phyloP scores from a whole-genome alignment of 768 basidiomycete genomes.

The Suillus americanus region DNA sequence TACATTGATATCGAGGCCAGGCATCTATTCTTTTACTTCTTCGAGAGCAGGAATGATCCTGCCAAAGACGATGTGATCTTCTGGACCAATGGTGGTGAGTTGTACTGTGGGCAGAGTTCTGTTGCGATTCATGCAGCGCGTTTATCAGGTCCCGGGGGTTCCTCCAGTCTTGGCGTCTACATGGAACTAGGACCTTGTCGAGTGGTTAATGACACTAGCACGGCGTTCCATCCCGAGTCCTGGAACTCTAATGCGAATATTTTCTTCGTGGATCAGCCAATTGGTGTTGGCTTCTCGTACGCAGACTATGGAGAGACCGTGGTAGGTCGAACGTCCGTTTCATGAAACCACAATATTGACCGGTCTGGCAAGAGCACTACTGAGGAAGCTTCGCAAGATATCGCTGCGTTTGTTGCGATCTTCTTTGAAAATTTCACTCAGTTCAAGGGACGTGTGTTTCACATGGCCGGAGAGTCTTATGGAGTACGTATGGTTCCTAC shows the following conservation, averaged over 20 bases:
- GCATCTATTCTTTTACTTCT: conserved; percentile 75
- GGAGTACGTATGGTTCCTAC: conserved; percentile 36
- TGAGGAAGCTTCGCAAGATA: conserved; percentile 67
- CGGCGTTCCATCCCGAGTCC: conserved; percentile 55
- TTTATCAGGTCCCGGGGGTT: conserved; percentile 46
- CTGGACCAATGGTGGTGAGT: conserved; percentile 56
- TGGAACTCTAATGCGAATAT: conserved; percentile 66
- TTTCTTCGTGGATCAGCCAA: conserved; percentile 48
- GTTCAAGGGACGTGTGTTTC: conserved; percentile 66
- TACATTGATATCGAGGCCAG: conserved; percentile 68
- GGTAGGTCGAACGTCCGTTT: conserved; percentile 23
- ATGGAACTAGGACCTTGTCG: conserved; percentile 80
- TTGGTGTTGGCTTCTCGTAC: conserved; percentile 48
- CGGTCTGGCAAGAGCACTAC: conserved; percentile 50
- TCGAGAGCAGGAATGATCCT: conserved; percentile 63
- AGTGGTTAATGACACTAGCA: conserved; percentile 48
- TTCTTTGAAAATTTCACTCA: conserved; percentile 74
- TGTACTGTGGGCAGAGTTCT: conserved; percentile 20
- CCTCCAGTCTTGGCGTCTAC: conserved; percentile 62
- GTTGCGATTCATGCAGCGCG: not conserved
- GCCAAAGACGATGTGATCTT: conserved; percentile 59
- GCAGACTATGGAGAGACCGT: conserved; percentile 43
- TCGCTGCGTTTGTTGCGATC: conserved; percentile 67
- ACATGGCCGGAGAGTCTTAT: conserved; percentile 61
- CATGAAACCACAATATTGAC: not conserved